Percentiles rank a stretch among this genome's conserved stretches.
Evolutionary conservation across 192 early-diverging fungal species (phyloP).

Genomic region (Oehlia diaphana): DNA sequence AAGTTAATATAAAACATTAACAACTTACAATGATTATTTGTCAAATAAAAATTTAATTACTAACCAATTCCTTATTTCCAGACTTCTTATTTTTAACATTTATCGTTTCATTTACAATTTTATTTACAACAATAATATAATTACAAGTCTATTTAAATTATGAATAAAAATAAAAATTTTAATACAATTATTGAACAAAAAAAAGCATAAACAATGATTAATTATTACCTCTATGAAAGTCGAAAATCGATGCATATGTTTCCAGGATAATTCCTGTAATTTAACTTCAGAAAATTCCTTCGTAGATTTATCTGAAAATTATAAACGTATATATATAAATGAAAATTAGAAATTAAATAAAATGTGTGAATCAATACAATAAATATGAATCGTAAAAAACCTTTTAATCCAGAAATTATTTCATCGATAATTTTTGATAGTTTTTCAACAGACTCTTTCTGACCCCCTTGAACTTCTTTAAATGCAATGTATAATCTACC

Average conservation of each 20-base stretch:
- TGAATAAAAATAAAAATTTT: not conserved
- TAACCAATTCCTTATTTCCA: slow-evolving; percentile 4
- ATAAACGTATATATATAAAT: not conserved
- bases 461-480: not conserved
- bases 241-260: slow-evolving; percentile 1
- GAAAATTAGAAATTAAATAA: not conserved
- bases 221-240: slow-evolving; percentile 16
- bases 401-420: not conserved
- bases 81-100: slow-evolving; percentile 15
- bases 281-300: not conserved
- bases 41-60: not conserved
- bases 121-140: slow-evolving; percentile 6
- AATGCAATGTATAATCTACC: not conserved
- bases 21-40: not conserved
- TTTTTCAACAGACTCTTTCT: slow-evolving; percentile 3
- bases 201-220: not conserved
- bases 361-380: not conserved
- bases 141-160: not conserved
- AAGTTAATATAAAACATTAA: not conserved
- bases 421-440: not conserved
- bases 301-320: not conserved
- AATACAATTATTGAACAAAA: not conserved
- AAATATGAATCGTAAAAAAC: not conserved
- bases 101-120: not conserved
- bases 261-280: slow-evolving; percentile 15